Evolutionary conservation across 2,329 filamentous ascomycete genomes (phyloP).

Genomic region (Xylaria arbuscula): DNA sequence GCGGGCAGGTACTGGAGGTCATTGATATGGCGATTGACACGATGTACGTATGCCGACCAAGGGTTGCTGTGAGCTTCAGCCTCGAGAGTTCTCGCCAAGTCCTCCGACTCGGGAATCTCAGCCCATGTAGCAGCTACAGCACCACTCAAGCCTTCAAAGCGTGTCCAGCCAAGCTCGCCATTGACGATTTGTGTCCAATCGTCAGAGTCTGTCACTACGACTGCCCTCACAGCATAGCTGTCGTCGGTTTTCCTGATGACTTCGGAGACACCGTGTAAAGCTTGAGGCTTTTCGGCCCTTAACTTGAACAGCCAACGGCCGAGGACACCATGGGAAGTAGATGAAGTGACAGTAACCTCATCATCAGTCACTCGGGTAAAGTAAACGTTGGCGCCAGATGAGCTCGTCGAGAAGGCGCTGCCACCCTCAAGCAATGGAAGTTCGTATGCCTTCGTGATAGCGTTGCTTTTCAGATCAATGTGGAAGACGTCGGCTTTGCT

Average conservation of each 20-base stretch:
- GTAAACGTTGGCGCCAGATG: constrained; percentile 82
- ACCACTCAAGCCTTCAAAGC: constrained; percentile 84
- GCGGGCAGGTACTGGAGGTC: constrained; percentile 82
- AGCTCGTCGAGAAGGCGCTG: constrained; percentile 83
- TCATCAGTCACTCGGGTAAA: constrained; percentile 84
- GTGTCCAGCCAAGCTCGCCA: constrained; percentile 81
- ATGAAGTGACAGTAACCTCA: constrained; percentile 79
- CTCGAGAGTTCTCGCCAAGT: constrained; percentile 82
- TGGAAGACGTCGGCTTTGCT: constrained; percentile 91
- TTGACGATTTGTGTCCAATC: constrained; percentile 90
- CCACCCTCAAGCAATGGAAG: constrained; percentile 76
- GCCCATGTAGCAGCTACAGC: constrained; percentile 84
- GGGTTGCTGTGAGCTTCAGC: constrained; percentile 87
- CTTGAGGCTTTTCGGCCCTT: constrained; percentile 55
- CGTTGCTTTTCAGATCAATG: constrained; percentile 75
- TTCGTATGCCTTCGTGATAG: constrained; percentile 81
- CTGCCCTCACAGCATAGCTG: constrained; percentile 81
- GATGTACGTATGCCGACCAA: constrained; percentile 85
- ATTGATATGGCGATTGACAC: constrained; percentile 81
- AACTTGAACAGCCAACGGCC: constrained; percentile 75
- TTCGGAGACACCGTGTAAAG: constrained; percentile 80
- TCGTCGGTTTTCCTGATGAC: constrained; percentile 77
- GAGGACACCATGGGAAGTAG: constrained; percentile 78
- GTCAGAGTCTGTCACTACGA: constrained; percentile 72
- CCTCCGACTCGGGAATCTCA: constrained; percentile 77